Conservation (phyloP, 78 protist genomes). For the Protostelium mycophagum region DNA sequence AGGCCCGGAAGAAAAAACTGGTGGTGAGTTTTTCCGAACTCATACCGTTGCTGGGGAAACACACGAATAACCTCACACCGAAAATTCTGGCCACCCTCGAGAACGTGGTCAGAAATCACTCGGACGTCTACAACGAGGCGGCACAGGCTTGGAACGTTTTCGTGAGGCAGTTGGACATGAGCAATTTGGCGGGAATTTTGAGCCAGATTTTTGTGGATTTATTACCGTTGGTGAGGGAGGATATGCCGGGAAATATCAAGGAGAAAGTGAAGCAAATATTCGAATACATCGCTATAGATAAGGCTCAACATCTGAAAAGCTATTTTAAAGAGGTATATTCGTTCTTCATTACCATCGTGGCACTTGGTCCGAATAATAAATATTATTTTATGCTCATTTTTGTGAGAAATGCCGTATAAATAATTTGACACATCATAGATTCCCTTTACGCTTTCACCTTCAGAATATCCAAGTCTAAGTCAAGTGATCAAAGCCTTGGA, state of each 20-base stretch:
- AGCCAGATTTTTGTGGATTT: background rate
- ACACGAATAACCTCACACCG: background rate
- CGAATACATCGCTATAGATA: background rate
- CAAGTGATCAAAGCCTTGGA: background rate
- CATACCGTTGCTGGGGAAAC: background rate
- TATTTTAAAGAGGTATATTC: background rate
- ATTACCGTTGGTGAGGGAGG: background rate
- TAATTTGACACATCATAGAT: no score
- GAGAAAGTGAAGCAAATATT: background rate
- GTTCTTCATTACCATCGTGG: background rate
- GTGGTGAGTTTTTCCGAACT: background rate
- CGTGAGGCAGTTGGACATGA: background rate
- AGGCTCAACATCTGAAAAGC: background rate
- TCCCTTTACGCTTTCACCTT: background rate
- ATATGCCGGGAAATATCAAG: background rate
- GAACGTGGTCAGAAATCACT: background rate
- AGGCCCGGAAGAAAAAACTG: background rate
- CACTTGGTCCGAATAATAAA: no score
- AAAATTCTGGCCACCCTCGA: background rate
- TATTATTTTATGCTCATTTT: no score
- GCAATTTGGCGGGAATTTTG: background rate
- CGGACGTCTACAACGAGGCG: background rate
- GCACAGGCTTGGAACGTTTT: background rate
- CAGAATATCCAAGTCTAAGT: background rate
- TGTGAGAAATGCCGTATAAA: no score